A percentile compares a stretch with the other conserved stretches of the same genome.
Evolutionary conservation across 2,329 filamentous ascomycete genomes (phyloP).

Genomic region (Colletotrichum limetticola): DNA sequence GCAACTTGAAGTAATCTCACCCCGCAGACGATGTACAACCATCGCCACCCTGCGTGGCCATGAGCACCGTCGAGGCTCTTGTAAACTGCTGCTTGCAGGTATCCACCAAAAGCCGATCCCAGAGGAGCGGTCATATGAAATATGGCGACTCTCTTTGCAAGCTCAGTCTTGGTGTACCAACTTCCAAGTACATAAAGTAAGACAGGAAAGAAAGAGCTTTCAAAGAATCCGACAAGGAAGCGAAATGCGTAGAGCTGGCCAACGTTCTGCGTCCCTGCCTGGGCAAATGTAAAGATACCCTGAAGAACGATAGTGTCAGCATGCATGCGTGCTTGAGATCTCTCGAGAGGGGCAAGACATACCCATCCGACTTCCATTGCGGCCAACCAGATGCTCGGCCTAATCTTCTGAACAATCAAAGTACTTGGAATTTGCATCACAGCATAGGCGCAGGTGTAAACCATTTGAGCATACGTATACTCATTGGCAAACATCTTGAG

Average conservation of each 20-base stretch:
- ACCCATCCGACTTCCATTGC: slow-evolving; percentile 41
- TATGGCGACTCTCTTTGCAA: slow-evolving; percentile 62
- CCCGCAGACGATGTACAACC: slow-evolving; percentile 54
- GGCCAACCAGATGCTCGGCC: slow-evolving; percentile 42
- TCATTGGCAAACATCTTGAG: slow-evolving; percentile 40
- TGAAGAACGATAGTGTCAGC: not conserved
- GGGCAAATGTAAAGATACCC: slow-evolving; percentile 21
- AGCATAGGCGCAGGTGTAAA: slow-evolving; percentile 39
- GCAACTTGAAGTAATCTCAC: slow-evolving; percentile 34
- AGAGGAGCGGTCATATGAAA: slow-evolving; percentile 61
- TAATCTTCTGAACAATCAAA: slow-evolving; percentile 41
- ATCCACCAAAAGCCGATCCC: slow-evolving; percentile 65
- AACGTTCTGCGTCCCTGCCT: slow-evolving; percentile 29
- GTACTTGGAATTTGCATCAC: slow-evolving; percentile 42
- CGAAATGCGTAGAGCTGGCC: slow-evolving; percentile 54
- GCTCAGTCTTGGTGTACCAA: slow-evolving; percentile 50
- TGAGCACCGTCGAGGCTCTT: slow-evolving; percentile 59
- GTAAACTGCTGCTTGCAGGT: slow-evolving; percentile 65
- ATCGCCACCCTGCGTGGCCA: slow-evolving; percentile 53
- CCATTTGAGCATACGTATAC: slow-evolving; percentile 39
- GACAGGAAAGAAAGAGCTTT: slow-evolving; percentile 44
- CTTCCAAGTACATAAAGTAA: slow-evolving; percentile 51
- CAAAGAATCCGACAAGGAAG: slow-evolving; percentile 55
- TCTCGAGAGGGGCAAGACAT: too few species aligned
- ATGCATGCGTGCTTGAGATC: too few species aligned